Evolutionary conservation across 129 eudicot genomes (phyloP).

Genomic region (Lactuca saligna): DNA sequence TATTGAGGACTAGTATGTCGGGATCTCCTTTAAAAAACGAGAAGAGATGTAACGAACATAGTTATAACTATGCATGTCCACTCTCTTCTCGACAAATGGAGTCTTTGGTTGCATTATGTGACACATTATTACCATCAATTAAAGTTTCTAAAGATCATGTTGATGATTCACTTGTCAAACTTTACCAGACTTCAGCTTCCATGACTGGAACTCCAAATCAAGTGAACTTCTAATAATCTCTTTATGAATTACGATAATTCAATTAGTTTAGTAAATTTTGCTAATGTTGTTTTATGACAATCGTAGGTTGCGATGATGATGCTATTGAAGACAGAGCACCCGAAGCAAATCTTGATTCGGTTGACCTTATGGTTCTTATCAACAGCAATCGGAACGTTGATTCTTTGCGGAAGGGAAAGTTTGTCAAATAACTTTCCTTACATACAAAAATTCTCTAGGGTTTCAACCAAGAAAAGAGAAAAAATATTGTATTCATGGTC

Average conservation of each 20-base stretch:
- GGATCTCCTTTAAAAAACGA: background rate
- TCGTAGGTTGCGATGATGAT: slow-evolving; percentile 31
- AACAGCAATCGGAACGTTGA: slow-evolving; percentile 28
- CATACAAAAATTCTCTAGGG: slow-evolving; percentile 27
- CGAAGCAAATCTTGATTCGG: slow-evolving; percentile 28
- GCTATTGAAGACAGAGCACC: slow-evolving; percentile 23
- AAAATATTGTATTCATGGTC: slow-evolving; percentile 36
- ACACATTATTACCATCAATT: slow-evolving; percentile 37
- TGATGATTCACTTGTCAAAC: slow-evolving; percentile 23
- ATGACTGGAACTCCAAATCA: slow-evolving; percentile 36
- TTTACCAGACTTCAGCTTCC: slow-evolving; percentile 43
- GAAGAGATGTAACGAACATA: background rate
- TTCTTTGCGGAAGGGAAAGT: slow-evolving; percentile 33
- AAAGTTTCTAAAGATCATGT: background rate
- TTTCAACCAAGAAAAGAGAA: slow-evolving; percentile 37
- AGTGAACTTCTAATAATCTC: slow-evolving; percentile 7
- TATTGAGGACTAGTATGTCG: background rate
- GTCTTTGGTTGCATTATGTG: slow-evolving; percentile 42
- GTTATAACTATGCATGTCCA: background rate
- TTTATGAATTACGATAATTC: background rate
- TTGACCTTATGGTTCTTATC: slow-evolving; percentile 30
- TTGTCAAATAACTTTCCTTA: slow-evolving; percentile 38
- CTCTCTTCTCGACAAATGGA: slow-evolving; percentile 40
- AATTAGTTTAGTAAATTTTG: background rate
- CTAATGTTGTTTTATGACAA: background rate